These are phyloP conservation scores for Psilocybe sp. DNA, from an alignment of 768 basidiomycete species.

Conservation along the genomic window DNA sequence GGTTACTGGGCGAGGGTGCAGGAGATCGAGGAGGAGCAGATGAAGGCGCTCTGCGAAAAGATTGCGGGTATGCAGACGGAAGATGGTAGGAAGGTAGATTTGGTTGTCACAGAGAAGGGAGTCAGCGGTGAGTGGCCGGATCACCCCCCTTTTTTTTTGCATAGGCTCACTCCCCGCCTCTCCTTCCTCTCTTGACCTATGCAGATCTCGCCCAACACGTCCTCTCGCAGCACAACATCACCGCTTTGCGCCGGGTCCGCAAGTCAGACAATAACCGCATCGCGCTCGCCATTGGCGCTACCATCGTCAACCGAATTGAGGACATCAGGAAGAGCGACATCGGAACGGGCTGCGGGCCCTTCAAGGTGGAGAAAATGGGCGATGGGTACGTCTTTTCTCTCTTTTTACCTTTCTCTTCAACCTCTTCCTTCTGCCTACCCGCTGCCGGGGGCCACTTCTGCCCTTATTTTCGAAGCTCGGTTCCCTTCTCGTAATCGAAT, in stretches of 20 bases:
- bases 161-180: neutral
- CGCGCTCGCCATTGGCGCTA: conserved; percentile 91
- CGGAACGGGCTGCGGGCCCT: conserved; percentile 90
- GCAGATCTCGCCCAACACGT: conserved; percentile 94
- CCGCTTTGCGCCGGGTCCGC: conserved; percentile 94
- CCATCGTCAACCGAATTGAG: conserved; percentile 95
- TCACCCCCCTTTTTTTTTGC: too few species aligned
- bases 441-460: too few species aligned
- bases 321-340: conserved; percentile 91
- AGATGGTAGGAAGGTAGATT: conserved; percentile 65
- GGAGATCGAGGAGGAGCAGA: conserved; percentile 96
- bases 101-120: conserved; percentile 97
- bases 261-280: conserved; percentile 99
- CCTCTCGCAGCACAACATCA: conserved; percentile 82
- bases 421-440: too few species aligned
- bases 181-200: too few species aligned
- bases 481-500: too few species aligned
- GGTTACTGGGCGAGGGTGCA: conserved; percentile 92
- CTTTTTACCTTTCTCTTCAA: neutral
- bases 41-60: conserved; percentile 80
- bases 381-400: conserved; percentile 71
- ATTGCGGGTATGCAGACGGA: conserved; percentile 66
- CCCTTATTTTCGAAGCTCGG: too few species aligned
- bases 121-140: conserved; percentile 80
- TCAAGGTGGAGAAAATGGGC: conserved; percentile 95